These are phyloP conservation scores for Cyclostephanos tholiformis DNA, from an alignment of 108 stramenopile species.

Conservation along the genomic window DNA sequence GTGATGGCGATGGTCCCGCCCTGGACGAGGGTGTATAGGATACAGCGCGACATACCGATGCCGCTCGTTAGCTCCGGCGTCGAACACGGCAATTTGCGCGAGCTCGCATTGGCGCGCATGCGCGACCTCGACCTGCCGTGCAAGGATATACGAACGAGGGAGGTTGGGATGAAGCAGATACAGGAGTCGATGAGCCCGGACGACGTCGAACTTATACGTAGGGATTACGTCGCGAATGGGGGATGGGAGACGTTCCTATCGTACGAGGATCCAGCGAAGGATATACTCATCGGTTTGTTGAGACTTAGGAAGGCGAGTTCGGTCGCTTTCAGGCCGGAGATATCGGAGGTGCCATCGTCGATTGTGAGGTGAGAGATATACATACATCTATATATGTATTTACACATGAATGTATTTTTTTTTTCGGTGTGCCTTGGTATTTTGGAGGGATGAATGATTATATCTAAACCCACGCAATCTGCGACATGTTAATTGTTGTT, in stretches of 20 bases:
- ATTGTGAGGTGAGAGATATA: conserved; percentile 74
- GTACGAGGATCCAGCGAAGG: conserved; percentile 93
- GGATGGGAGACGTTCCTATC: conserved; percentile 95
- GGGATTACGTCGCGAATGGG: conserved; percentile 93
- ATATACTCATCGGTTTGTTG: conserved; percentile 85
- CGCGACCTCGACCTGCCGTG: conserved; percentile 88
- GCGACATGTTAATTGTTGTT: no score
- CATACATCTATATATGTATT: background rate
- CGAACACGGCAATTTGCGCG: conserved; percentile 94
- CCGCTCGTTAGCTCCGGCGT: conserved; percentile 93
- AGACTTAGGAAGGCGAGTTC: conserved; percentile 68
- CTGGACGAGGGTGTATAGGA: conserved; percentile 95
- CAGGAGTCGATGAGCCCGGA: conserved; percentile 89
- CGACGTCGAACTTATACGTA: conserved; percentile 91
- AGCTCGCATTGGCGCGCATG: conserved; percentile 85
- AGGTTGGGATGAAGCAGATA: conserved; percentile 96
- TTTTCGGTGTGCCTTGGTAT: background rate
- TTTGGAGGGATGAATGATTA: background rate
- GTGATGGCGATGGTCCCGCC: conserved; percentile 92
- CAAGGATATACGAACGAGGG: conserved; percentile 92
- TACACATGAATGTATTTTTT: background rate
- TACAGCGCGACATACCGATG: conserved; percentile 98
- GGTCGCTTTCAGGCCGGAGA: conserved; percentile 76
- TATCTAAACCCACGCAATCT: background rate
- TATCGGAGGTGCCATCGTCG: conserved; percentile 64